Base-by-base conservation (phyloP, 352 stramenopile species). In the Phytophthora meadii region DNA sequence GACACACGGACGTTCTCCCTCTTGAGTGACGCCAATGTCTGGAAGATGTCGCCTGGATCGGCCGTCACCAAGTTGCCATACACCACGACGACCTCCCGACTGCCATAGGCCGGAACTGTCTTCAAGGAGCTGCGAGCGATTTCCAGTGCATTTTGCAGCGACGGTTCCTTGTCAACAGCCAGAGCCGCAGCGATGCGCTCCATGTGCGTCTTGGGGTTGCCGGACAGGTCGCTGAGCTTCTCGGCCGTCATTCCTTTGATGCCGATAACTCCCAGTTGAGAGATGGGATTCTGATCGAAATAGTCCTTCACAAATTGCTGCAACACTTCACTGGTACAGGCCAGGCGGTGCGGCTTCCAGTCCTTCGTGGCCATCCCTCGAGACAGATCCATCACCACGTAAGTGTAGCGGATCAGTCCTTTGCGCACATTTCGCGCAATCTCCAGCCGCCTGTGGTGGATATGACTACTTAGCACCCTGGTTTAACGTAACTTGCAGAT, bases 31-130 rank as follows among this genome's bases (percentile, higher is more conserved):
- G 95, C 85, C 15, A 99, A 85, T 15, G 90, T 97, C 52, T 92
- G 77, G 75, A 98, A 93, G 46, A 99, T 97, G 75, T 99, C 90
- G 36, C 96, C 95, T 5, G 97, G 97, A 77, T 99, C 97, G 42
- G 94, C 98, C 2, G 97, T 99, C 32, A 95, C 93, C 8, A 99
- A 78, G 61, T 93, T 98, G 34, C 92, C 94, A 57, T 97, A 98
- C 27, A 99, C 59, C 22, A 99, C 89, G 6, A 99, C 74, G 48
- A 99, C 84, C 81, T 97, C 87, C 15, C 86, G 84, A 46, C 82
- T 93, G n/a, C 87, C 87, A 48, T 95, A 95, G 22, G 84, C 81
- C 1, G 84, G 87, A 27, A 93, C 93, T 32, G 96, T 97, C 61
- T 97, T 97, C 50, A 99, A 82, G n/a, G 88, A 87, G 53, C 65